Evolutionary conservation across 2,329 filamentous ascomycete genomes (phyloP).

Genomic region (Neodidymelliopsis sp.): DNA sequence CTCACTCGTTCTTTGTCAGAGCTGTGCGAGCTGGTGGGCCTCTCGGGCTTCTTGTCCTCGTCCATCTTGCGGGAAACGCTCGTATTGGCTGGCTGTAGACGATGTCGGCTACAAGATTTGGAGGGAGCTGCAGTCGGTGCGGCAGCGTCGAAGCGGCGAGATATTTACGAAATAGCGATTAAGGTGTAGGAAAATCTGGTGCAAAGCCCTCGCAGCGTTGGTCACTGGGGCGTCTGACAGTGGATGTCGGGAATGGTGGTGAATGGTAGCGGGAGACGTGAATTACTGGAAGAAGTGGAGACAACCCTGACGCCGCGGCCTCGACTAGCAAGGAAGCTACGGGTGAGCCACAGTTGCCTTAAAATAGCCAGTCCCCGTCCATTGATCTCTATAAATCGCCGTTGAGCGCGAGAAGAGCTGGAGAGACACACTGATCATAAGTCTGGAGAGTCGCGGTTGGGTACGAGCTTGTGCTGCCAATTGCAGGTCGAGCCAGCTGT

Average conservation of each 20-base stretch:
- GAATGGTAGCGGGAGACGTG: conserved; percentile 16
- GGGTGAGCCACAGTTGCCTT: conserved; percentile 16
- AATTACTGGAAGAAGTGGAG: conserved; percentile 2
- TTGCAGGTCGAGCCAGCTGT: conserved; percentile 13
- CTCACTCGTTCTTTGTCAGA: conserved; percentile 43
- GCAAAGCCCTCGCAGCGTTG: conserved; percentile 10
- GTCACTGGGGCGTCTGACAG: conserved; percentile 12
- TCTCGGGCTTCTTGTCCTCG: conserved; percentile 24
- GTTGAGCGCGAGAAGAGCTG: conserved; percentile 4
- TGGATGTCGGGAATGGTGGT: conserved; percentile 8
- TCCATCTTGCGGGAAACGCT: conserved; percentile 12
- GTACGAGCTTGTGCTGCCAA: conserved; percentile 4
- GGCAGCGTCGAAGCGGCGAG: not conserved
- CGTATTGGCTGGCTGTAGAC: not conserved
- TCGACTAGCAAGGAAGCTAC: conserved; percentile 11
- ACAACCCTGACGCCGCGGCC: conserved; percentile 1
- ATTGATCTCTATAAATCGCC: conserved; percentile 1
- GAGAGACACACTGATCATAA: not conserved
- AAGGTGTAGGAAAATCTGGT: conserved; percentile 6
- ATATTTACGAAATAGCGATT: conserved; percentile 8
- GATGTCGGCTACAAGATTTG: conserved; percentile 7
- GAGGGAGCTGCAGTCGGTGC: conserved; percentile 6
- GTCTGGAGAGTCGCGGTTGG: not conserved
- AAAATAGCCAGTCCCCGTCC: conserved; percentile 11
- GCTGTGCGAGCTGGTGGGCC: conserved; percentile 43